Base-by-base conservation (phyloP, 768 basidiomycete genomes). In the Xerocomus spinulosus region DNA sequence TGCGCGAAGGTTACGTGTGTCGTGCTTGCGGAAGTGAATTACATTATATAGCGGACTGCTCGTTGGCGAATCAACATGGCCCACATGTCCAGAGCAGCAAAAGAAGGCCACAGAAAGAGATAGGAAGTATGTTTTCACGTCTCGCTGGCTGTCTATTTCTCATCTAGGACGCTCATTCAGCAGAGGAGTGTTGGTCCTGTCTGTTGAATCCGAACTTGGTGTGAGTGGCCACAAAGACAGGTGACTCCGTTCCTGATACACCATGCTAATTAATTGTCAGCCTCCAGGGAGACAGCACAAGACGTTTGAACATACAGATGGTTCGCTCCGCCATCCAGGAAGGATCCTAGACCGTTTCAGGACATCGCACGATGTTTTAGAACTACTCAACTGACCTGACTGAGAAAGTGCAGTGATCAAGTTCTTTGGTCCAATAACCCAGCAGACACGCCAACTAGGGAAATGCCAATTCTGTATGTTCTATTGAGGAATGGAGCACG, bases 111-210 rank as follows among this genome's bases (percentile, higher is more conserved):
- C 78, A 72, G 34, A 93, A 81, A 68, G 91, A 92, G 63, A 90
- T 94, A 46, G 79, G 74, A 49, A 86, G 90, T 92, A 60, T 58
- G 86, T 72, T n/a, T 8, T n/a, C n/a, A n/a, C 40, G 26, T 43
- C 25, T 7, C 35, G 14, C n/a, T 55, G 4, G 3, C 12, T 13
- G 37, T 13, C 32, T 15, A 30, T 12, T 33, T 33, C 6, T 17
- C 24, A 26, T 49, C 55, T 8, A 60, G 29, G 18, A 10, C 24
- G 39, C 25, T 47, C 49, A 23, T 54, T 39, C 61, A 91, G 90
- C 92, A 55, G 88, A 88, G 48, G 89, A 93, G 65, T 97, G 95
- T 68, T 98, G 95, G 95, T 98, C 98, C 72, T 99, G 96, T 66
- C 68, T 99, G 44, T 94, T 92, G 34, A 97, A 97, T 62, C 94